Evolutionary conservation across 2,329 filamentous ascomycete species (phyloP), one percentile per base, ranked within the genome.

Genomic region (Aureobasidium zeae): DNA sequence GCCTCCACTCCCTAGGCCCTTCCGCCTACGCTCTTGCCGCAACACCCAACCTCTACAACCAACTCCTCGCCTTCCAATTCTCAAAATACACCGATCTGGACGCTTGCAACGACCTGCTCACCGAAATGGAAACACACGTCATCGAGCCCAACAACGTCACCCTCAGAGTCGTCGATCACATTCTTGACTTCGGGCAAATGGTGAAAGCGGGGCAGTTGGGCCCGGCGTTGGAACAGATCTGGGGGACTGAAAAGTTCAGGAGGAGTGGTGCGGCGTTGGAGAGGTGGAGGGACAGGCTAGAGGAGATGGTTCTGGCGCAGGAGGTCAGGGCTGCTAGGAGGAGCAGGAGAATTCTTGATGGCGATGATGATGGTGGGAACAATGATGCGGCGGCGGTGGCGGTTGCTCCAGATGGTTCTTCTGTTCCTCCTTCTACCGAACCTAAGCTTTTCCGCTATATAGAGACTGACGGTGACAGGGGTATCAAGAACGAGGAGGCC

Each of bases 1-100:
- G 74, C 6, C 66, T 87, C 53, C 83, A 83, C 56, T 68, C 72
- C 32, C 68, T 85, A 0, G 83, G 83, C 2, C 70, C 82, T 1
- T 73, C 76, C 1, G 81, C 81, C 0, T 85, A 81, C 55, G 77
- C 85, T 5, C 71, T 89, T 1, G 83, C 82, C 35, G 79, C 76
- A 5, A 79, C 78, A 13, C 82, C 81, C 0, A 66, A 72, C 0
- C 74, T 88, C 30, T 88, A 84, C 66, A 79, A 82, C 55, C 69
- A 76, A 36, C 69, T 86, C 24, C 68, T 85, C 17, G 61, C 67
- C 11, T 70, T 80, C 16, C 67, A 77, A 44, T 85, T 80, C 76
- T 60, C 64, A 24, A 72, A 75, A 9, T 74, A 76, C 49, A 70
- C 75, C 16, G 76, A 85, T 53, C 66, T 76, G 2, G 50, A 55